Evolutionary conservation across 1,284 basidiomycete species (phyloP).

Genomic region (Phlebopus sp.): DNA sequence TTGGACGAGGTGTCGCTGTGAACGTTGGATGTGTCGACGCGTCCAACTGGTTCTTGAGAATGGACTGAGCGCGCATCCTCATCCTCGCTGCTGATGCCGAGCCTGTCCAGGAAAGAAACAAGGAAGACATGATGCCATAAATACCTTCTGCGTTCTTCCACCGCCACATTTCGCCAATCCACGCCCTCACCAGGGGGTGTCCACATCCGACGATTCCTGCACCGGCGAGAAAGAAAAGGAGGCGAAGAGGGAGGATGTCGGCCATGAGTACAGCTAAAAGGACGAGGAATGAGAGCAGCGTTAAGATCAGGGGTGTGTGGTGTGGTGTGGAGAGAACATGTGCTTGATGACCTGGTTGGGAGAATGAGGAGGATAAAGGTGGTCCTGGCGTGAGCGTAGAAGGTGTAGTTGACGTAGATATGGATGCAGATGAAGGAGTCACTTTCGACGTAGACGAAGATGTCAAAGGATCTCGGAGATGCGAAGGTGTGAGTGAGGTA

Average conservation of each 20-base stretch:
- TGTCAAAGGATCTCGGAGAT: not conserved
- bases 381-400: not conserved
- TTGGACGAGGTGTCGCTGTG: too few relatives aligned
- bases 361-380: conserved; percentile 13
- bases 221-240: conserved; percentile 51
- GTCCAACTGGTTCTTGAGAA: too few relatives aligned
- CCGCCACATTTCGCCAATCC: conserved; percentile 3
- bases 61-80: too few relatives aligned
- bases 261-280: conserved; percentile 50
- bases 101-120: not conserved
- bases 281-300: conserved; percentile 43
- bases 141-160: too few relatives aligned
- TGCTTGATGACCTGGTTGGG: too few relatives aligned
- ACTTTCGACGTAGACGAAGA: not conserved
- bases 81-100: too few relatives aligned
- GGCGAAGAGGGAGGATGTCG: conserved; percentile 51
- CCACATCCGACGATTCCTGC: conserved; percentile 42
- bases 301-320: conserved; percentile 39
- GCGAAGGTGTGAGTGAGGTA: not conserved
- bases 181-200: not conserved
- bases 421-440: not conserved
- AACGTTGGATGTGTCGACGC: too few relatives aligned
- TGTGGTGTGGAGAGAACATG: conserved; percentile 47
- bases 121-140: not conserved
- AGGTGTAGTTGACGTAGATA: not conserved